A percentile compares a stretch with the other conserved stretches of the same genome.
These are phyloP conservation scores for Hibiscus trionum DNA, from an alignment of 345 rosid species.

Conservation along the genomic window DNA sequence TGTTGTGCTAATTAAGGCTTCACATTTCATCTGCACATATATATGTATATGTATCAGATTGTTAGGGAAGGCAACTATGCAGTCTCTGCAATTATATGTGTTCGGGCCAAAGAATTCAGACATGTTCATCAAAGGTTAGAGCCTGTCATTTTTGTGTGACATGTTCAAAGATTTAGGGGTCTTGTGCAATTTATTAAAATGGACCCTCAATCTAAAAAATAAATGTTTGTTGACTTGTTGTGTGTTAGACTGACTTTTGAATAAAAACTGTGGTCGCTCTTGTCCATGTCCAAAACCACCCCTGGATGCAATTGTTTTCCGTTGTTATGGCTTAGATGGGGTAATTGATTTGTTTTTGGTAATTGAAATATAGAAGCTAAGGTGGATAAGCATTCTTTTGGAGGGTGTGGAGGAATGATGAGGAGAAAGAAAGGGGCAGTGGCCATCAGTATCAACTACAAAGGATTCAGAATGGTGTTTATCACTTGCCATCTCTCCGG, in stretches of 20 bases:
- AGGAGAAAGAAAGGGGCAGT: slow-evolving; percentile 48
- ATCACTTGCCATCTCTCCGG: slow-evolving; percentile 51
- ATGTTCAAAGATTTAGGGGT: too few relatives aligned
- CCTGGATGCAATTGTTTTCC: not conserved
- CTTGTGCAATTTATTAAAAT: too few relatives aligned
- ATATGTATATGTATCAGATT: slow-evolving; percentile 16
- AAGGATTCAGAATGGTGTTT: slow-evolving; percentile 39
- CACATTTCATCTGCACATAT: not conserved
- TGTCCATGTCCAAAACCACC: too few relatives aligned
- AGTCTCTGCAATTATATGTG: slow-evolving; percentile 44
- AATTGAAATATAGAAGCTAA: slow-evolving; percentile 26
- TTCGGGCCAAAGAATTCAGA: slow-evolving; percentile 33
- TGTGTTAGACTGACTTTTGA: too few relatives aligned
- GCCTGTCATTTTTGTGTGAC: not conserved
- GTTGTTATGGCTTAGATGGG: not conserved
- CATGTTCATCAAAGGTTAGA: slow-evolving; percentile 22
- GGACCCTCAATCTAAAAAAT: too few relatives aligned
- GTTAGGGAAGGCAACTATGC: slow-evolving; percentile 34
- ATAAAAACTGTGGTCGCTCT: too few relatives aligned
- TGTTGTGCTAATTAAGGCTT: not conserved
- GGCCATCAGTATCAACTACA: slow-evolving; percentile 34
- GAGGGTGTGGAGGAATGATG: slow-evolving; percentile 39
- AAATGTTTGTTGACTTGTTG: too few relatives aligned
- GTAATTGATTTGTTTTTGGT: not conserved
- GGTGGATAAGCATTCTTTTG: slow-evolving; percentile 38